Conservation (phyloP, 2,329 filamentous ascomycete genomes). For the Aspergillus udagawae region DNA sequence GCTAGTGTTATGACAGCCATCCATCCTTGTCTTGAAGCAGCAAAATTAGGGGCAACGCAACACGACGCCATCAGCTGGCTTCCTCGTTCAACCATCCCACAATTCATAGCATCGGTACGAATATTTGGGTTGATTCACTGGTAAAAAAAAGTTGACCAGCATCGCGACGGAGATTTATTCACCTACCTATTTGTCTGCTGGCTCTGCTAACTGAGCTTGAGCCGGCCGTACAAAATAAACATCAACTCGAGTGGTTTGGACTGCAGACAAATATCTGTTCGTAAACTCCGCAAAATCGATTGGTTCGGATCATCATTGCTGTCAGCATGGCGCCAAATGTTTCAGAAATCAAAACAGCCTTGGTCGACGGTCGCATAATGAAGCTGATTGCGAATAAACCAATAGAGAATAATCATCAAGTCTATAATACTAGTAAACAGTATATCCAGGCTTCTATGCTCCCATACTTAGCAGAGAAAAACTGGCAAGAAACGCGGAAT, state of each 20-base stretch:
- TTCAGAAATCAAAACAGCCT: background rate
- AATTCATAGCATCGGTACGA: background rate
- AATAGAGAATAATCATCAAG: slow-evolving; percentile 8
- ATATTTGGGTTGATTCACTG: background rate
- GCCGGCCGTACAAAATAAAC: background rate
- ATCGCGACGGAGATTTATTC: background rate
- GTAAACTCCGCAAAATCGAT: background rate
- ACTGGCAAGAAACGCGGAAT: slow-evolving; percentile 2
- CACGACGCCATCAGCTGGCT: background rate
- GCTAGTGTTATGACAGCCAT: background rate
- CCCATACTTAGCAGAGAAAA: background rate
- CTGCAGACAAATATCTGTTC: background rate
- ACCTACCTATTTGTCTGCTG: background rate
- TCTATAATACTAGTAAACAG: slow-evolving; percentile 7
- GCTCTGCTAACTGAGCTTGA: background rate
- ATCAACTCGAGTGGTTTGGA: background rate
- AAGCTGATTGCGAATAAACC: slow-evolving; percentile 1
- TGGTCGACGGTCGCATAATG: background rate
- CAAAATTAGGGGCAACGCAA: background rate
- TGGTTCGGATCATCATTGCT: background rate
- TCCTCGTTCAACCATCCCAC: background rate
- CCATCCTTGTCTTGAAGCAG: background rate
- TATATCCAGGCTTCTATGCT: slow-evolving; percentile 12
- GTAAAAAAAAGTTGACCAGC: background rate
- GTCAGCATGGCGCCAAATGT: background rate